Percentiles rank a stretch among this genome's conserved stretches.
phyloP scores from a whole-genome alignment of 306 rosid species.

The Cucumis sativus region DNA sequence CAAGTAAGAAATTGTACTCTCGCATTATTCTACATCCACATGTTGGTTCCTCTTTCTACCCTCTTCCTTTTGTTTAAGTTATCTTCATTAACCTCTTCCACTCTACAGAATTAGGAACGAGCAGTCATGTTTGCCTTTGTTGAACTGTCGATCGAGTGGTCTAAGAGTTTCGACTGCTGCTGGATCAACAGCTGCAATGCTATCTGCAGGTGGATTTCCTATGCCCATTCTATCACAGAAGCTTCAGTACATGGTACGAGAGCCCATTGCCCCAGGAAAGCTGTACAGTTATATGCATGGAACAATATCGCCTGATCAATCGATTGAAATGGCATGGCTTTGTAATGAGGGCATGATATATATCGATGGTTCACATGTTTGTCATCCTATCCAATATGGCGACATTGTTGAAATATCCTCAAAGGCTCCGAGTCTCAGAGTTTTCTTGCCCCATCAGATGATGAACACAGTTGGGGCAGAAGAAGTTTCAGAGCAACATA shows the following conservation, averaged over 20 bases:
- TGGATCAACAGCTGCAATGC: conserved; percentile 96
- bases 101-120: conserved; percentile 46
- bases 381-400: conserved; percentile 34
- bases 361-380: conserved; percentile 66
- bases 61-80: not conserved
- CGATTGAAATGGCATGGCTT: conserved; percentile 41
- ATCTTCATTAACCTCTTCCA: not conserved
- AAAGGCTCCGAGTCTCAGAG: conserved; percentile 55
- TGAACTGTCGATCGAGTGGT: conserved; percentile 80
- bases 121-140: conserved; percentile 29
- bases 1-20: conserved; percentile 26
- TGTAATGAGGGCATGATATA: conserved; percentile 47
- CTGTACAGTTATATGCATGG: conserved; percentile 46
- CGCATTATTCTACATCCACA: not conserved
- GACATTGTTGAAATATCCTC: conserved; percentile 59
- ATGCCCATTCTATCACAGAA: conserved; percentile 60
- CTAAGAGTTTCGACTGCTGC: conserved; percentile 80
- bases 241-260: conserved; percentile 91
- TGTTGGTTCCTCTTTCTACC: not conserved
- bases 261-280: conserved; percentile 46
- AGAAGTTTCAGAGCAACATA: not conserved
- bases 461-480: not conserved
- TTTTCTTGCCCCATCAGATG: conserved; percentile 48
- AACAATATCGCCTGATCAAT: conserved; percentile 29
- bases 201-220: conserved; percentile 67